These are phyloP conservation scores for Russula brevipes DNA, from an alignment of 768 basidiomycete genomes.

Conservation along the genomic window DNA sequence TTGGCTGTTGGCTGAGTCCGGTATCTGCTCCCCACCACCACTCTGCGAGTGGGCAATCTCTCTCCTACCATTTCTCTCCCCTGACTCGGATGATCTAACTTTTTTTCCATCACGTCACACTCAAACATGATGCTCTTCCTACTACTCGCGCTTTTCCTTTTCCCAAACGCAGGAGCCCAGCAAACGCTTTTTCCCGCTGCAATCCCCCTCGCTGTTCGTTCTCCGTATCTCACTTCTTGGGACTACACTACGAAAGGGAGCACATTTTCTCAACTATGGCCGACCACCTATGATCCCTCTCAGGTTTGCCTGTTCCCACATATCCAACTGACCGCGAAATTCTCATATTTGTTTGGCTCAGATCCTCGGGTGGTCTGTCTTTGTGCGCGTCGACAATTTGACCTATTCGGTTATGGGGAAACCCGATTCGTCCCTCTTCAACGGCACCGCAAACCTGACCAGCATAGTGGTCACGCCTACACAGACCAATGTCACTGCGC, in stretches of 20 bases:
- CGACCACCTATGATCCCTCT: slow-evolving; percentile 13
- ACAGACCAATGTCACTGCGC: slow-evolving; percentile 32
- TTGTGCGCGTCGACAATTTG: slow-evolving; percentile 11
- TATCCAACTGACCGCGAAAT: not conserved
- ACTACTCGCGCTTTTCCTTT: not conserved
- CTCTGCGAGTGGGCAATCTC: not conserved
- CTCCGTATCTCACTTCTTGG: slow-evolving; percentile 30
- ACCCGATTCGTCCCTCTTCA: not conserved
- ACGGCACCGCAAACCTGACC: slow-evolving; percentile 22
- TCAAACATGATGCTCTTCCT: not conserved
- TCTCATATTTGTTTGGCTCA: not conserved
- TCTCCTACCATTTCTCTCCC: not conserved
- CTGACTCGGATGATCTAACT: not conserved
- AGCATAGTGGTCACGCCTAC: slow-evolving; percentile 35
- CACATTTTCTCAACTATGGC: slow-evolving; percentile 21
- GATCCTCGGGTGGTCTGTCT: slow-evolving; percentile 16
- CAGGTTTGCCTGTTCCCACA: not conserved
- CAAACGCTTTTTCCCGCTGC: slow-evolving; percentile 25
- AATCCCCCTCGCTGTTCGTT: slow-evolving; percentile 29
- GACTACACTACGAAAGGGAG: slow-evolving; percentile 1
- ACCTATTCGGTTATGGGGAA: slow-evolving; percentile 26
- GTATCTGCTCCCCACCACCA: not conserved
- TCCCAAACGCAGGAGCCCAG: not conserved
- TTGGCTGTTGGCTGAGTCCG: too few relatives aligned
- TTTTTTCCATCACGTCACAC: not conserved